These are phyloP conservation scores for Lichtheimia ornata DNA, from an alignment of 371 early-diverging fungal species.

Conservation along the genomic window DNA sequence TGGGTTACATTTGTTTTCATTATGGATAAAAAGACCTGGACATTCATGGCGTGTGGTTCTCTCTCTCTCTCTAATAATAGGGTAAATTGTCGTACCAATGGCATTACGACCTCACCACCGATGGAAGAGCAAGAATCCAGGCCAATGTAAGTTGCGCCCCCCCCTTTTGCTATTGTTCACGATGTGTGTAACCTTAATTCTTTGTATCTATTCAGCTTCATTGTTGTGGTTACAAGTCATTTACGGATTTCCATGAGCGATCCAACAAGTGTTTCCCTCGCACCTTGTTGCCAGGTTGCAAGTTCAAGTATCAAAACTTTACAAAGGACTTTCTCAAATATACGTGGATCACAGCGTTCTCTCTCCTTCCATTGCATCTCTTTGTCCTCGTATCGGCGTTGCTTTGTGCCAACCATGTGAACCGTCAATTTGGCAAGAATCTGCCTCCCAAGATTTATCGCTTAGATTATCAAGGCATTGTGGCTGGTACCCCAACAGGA, in stretches of 20 bases:
- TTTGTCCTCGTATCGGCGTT: slow-evolving; percentile 51
- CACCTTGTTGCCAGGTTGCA: slow-evolving; percentile 55
- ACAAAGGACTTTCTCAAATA: slow-evolving; percentile 41
- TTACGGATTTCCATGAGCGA: slow-evolving; percentile 55
- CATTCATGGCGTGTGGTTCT: neutral
- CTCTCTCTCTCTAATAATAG: neutral
- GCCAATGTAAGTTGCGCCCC: slow-evolving; percentile 33
- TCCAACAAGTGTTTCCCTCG: slow-evolving; percentile 63
- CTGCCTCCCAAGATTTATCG: slow-evolving; percentile 55
- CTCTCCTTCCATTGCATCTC: slow-evolving; percentile 48
- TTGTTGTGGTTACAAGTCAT: slow-evolving; percentile 60
- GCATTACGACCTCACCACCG: slow-evolving; percentile 41
- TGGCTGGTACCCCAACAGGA: slow-evolving; percentile 48
- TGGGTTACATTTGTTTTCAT: neutral
- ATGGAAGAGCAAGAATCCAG: slow-evolving; percentile 44
- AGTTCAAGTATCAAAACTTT: slow-evolving; percentile 48
- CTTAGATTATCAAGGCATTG: slow-evolving; percentile 48
- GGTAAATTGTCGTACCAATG: slow-evolving; percentile 54
- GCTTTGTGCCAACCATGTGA: slow-evolving; percentile 62
- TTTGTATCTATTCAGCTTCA: slow-evolving; percentile 33
- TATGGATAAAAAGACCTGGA: neutral
- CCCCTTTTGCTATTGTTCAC: neutral
- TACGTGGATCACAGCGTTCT: slow-evolving; percentile 53
- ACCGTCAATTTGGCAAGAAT: slow-evolving; percentile 50
- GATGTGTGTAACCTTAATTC: too few species aligned